phyloP scores from a whole-genome alignment of 192 early-diverging fungal genomes.

The Coemansia erecta region DNA sequence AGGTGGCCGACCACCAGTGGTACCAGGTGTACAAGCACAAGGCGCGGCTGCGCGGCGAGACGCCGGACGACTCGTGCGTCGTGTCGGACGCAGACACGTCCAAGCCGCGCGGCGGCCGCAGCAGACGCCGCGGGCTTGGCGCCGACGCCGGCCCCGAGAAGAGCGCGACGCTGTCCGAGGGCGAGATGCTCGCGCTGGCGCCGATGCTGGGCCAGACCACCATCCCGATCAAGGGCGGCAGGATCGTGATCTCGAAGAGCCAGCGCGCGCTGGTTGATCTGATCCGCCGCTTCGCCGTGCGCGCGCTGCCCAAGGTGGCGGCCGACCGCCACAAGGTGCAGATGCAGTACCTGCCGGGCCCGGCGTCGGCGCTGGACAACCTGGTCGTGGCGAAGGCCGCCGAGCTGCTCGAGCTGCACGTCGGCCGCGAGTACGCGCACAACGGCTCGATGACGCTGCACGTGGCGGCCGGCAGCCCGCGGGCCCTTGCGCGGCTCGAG shows the following conservation, averaged over 20 bases:
- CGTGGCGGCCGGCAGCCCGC: conserved; percentile 36
- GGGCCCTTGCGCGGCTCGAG: conserved; percentile 47
- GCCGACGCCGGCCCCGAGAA: conserved; percentile 4
- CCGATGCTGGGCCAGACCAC: conserved; percentile 37
- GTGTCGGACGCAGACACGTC: conserved; percentile 5
- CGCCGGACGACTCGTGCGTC: conserved; percentile 21
- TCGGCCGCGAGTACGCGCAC: conserved; percentile 46
- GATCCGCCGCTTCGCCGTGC: conserved; percentile 42
- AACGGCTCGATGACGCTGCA: conserved; percentile 45
- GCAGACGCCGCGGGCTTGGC: conserved; percentile 1
- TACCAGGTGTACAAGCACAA: conserved; percentile 54
- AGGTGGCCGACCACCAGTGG: conserved; percentile 51
- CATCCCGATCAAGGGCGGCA: conserved; percentile 33
- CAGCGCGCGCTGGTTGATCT: conserved; percentile 39
- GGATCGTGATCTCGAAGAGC: conserved; percentile 38
- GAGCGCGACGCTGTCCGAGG: conserved; percentile 6
- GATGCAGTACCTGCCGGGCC: conserved; percentile 44
- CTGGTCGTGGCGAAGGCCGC: conserved; percentile 39
- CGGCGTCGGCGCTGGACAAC: conserved; percentile 33
- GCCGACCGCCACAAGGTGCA: conserved; percentile 31
- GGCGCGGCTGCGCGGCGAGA: conserved; percentile 37
- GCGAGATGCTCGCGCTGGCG: conserved; percentile 21
- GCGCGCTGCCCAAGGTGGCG: conserved; percentile 40
- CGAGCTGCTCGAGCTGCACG: conserved; percentile 36
- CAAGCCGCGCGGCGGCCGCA: neutral